These are phyloP conservation scores for Populus hybrid DNA, from an alignment of 441 rosid species.

Conservation along the genomic window DNA sequence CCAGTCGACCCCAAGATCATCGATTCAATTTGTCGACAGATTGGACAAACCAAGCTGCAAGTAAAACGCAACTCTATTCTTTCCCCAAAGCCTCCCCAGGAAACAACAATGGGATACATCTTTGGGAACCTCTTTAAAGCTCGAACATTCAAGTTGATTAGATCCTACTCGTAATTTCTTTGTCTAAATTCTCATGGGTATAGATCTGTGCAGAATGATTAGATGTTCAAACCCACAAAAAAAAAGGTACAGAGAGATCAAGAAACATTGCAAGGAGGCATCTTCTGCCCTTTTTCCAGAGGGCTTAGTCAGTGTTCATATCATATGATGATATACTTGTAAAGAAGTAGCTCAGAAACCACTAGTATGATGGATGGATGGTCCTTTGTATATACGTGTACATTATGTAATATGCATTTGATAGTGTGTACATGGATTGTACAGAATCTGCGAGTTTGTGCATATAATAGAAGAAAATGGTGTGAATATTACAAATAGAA, in stretches of 20 bases:
- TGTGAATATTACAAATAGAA: neutral
- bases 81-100: slow-evolving; percentile 45
- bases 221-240: slow-evolving; percentile 17
- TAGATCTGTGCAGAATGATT: slow-evolving; percentile 31
- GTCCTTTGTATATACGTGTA: slow-evolving; percentile 15
- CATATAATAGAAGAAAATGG: neutral
- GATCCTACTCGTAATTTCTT: slow-evolving; percentile 43
- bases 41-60: slow-evolving; percentile 52
- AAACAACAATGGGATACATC: slow-evolving; percentile 52
- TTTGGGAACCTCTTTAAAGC: slow-evolving; percentile 67
- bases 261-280: slow-evolving; percentile 14
- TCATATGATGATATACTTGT: slow-evolving; percentile 14
- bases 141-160: slow-evolving; percentile 50
- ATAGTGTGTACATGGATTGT: slow-evolving; percentile 18
- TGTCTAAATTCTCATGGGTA: slow-evolving; percentile 9
- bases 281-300: neutral
- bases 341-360: slow-evolving; percentile 13
- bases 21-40: slow-evolving; percentile 55
- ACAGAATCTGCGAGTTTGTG: slow-evolving; percentile 22
- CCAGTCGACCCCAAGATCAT: slow-evolving; percentile 62
- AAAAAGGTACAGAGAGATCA: neutral
- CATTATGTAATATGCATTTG: slow-evolving; percentile 14
- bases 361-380: neutral
- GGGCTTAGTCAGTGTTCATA: neutral
- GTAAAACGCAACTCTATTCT: slow-evolving; percentile 50